Evolutionary conservation across 495 filamentous ascomycete genomes (phyloP), one percentile per base, ranked within the genome.

Genomic region (Bacidia gigantensis): DNA sequence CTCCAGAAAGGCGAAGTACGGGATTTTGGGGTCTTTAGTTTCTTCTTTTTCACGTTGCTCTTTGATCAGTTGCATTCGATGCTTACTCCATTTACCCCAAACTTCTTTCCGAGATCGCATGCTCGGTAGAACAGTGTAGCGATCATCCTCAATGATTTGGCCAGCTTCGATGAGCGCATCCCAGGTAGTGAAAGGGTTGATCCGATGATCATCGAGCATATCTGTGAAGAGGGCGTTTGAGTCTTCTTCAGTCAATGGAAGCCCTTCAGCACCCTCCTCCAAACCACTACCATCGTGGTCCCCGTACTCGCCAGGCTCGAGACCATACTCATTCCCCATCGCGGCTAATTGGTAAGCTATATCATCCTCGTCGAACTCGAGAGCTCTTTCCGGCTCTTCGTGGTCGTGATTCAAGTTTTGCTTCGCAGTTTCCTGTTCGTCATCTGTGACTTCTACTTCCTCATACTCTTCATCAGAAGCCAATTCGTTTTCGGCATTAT

Each of bases 301-400:
- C 38, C 83, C 83, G 54, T 82, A 86, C 62, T 89, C 86, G 12
- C 72, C 79, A n/a, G 75, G 75, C 42, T 82, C 79, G 11, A 81
- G 68, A 1, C 76, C 84, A 57, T 90, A 86, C 10, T 86, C 79
- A 56, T 86, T 76, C 41, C 81, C 84, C 87, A 96, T 93, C 10
- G 81, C 80, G 12, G 83, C 84, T 9, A 98, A 72, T 62, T 98
- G 92, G 58, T 84, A 90, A 26, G 85, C 89, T 54, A 98, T 90
- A 62, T 98, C 93, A 41, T 90, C 89, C 62, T 97, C 92, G 23
- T 86, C 85, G 61, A 97, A 96, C 58, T 98, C 92, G 39, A 94
- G 62, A 0, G 85, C 82, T 39, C 78, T 77, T 54, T 82, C 79
- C 12, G 77, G 75, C 77, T 54, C 79, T 78, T 11, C 84, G 78